Evolutionary conservation across 1,139 yeast species (phyloP).

Genomic region (Neolecta irregularis): DNA sequence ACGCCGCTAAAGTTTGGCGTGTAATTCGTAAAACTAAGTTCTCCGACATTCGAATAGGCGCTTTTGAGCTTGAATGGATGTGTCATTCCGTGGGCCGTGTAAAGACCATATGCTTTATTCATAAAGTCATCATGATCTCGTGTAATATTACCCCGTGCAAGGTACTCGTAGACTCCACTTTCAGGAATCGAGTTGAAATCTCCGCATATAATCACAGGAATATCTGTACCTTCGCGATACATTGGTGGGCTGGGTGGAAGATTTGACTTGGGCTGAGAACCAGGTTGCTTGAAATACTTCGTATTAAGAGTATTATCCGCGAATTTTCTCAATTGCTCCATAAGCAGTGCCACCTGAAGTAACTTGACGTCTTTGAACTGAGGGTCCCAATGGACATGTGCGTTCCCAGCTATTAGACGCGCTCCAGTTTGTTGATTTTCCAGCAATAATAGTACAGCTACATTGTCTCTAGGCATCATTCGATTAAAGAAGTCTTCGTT

Average conservation of each 20-base stretch:
- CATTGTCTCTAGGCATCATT: slow-evolving; percentile 89
- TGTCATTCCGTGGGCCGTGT: slow-evolving; percentile 75
- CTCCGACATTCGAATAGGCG: slow-evolving; percentile 72
- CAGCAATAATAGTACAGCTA: slow-evolving; percentile 67
- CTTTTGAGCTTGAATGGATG: slow-evolving; percentile 73
- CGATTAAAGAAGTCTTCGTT: slow-evolving; percentile 91
- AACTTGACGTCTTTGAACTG: slow-evolving; percentile 91
- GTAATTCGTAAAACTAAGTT: slow-evolving; percentile 84
- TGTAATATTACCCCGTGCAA: slow-evolving; percentile 57
- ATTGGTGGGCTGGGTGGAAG: slow-evolving; percentile 16
- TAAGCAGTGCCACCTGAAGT: slow-evolving; percentile 78
- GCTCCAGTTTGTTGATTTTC: slow-evolving; percentile 63
- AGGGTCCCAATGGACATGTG: slow-evolving; percentile 98
- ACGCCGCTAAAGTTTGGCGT: slow-evolving; percentile 87
- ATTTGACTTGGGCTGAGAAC: slow-evolving; percentile 7
- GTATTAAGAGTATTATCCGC: slow-evolving; percentile 26
- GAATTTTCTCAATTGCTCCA: slow-evolving; percentile 68
- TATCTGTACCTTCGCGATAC: slow-evolving; percentile 42
- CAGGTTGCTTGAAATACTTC: slow-evolving; percentile 29
- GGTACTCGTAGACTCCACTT: slow-evolving; percentile 83
- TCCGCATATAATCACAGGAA: slow-evolving; percentile 76
- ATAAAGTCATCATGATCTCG: slow-evolving; percentile 63
- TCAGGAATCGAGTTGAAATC: slow-evolving; percentile 82
- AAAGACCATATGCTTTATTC: slow-evolving; percentile 80
- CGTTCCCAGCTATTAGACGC: slow-evolving; percentile 60